Evolutionary conservation across 1,284 basidiomycete species (phyloP).

Genomic region (Moesziomyces parantarcticus): DNA sequence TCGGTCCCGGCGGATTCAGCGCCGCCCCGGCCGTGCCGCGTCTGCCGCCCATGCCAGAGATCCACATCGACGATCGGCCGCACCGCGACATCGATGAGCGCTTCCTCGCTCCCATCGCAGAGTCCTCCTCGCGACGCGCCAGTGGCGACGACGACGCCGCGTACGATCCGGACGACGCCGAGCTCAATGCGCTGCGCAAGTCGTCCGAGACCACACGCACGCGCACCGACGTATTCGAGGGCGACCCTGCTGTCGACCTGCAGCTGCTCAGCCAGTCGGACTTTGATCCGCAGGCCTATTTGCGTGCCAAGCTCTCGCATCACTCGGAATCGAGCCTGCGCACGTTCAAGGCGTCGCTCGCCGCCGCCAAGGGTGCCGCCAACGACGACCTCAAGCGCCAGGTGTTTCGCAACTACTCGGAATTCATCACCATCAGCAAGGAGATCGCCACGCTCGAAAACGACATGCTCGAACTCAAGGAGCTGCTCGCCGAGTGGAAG

Average conservation of each 20-base stretch:
- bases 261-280: conserved; percentile 53
- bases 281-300: conserved; percentile 63
- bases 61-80: conserved; percentile 23
- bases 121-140: conserved; percentile 14
- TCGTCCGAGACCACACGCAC: conserved; percentile 22
- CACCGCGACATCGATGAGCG: conserved; percentile 11
- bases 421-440: conserved; percentile 95
- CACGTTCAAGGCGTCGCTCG: conserved; percentile 42
- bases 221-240: conserved; percentile 35
- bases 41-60: conserved; percentile 42
- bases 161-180: conserved; percentile 29
- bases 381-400: conserved; percentile 59
- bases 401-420: conserved; percentile 76
- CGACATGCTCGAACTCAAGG: conserved; percentile 96
- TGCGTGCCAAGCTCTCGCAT: conserved; percentile 55
- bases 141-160: conserved; percentile 18
- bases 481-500: conserved; percentile 89
- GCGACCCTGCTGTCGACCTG: conserved; percentile 55
- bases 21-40: conserved; percentile 41
- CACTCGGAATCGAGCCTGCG: conserved; percentile 55
- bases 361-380: conserved; percentile 48
- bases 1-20: conserved; percentile 55
- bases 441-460: conserved; percentile 96
- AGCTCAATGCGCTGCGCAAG: conserved; percentile 28
- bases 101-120: conserved; percentile 30